Percentiles rank a stretch among this genome's conserved stretches.
phyloP scores from a whole-genome alignment of 1,284 basidiomycete species.

The Ustilago crameri region DNA sequence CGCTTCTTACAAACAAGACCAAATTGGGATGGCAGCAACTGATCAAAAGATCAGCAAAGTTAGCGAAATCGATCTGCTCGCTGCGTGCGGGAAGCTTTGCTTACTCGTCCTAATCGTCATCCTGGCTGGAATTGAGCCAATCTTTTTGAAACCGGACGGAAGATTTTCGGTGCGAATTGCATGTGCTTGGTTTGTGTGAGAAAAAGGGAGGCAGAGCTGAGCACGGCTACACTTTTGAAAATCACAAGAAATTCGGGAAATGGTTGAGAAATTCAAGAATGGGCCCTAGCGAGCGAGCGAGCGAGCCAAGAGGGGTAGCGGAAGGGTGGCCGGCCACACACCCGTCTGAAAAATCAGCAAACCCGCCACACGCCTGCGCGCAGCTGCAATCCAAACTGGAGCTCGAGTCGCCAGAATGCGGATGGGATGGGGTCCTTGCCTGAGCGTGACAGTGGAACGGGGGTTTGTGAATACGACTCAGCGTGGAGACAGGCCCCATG shows the following conservation, averaged over 20 bases:
- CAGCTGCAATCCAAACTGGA: background rate
- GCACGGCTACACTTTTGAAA: background rate
- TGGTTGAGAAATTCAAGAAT: background rate
- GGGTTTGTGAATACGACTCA: background rate
- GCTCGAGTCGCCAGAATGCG: background rate
- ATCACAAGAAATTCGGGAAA: slow-evolving; percentile 3
- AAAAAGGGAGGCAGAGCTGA: background rate
- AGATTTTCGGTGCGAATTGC: slow-evolving; percentile 26
- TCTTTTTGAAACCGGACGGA: slow-evolving; percentile 6
- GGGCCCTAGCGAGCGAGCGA: background rate
- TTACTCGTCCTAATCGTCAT: slow-evolving; percentile 20
- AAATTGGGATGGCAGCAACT: background rate
- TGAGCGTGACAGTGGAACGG: background rate
- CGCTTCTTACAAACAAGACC: too few species aligned
- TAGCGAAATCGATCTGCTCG: slow-evolving; percentile 6
- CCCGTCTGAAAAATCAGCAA: background rate
- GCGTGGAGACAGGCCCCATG: background rate
- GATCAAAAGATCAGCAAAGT: background rate
- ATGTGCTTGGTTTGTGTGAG: background rate
- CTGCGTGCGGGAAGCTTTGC: background rate
- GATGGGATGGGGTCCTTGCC: slow-evolving; percentile 1
- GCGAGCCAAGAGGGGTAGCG: background rate
- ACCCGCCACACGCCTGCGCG: slow-evolving; percentile 3
- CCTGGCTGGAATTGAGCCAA: slow-evolving; percentile 6
- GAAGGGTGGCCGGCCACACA: too few species aligned